Percentiles rank a stretch among this genome's conserved stretches.
Evolutionary conservation across 805 yeast species (phyloP).

Genomic region (Ogataea degrootiae): DNA sequence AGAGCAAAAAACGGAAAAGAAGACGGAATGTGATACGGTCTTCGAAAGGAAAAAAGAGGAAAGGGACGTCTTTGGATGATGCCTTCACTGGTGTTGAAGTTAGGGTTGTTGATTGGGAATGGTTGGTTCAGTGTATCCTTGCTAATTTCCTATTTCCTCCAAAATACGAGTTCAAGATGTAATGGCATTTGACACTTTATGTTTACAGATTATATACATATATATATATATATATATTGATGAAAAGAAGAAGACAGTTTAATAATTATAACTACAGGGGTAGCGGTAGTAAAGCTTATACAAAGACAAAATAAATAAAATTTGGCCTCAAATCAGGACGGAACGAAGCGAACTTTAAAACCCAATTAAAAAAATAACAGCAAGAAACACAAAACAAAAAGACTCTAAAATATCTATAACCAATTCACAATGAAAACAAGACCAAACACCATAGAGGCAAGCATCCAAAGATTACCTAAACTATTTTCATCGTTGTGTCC

Average conservation of each 20-base stretch:
- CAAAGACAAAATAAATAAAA: no score
- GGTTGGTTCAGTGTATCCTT: slow-evolving; percentile 62
- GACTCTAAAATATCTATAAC: not conserved
- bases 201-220: no score
- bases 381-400: not conserved
- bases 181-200: no score
- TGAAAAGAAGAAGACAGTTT: no score
- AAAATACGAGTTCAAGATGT: not conserved
- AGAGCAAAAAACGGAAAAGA: not conserved
- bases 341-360: no score
- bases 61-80: not conserved
- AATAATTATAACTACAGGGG: no score
- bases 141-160: slow-evolving; percentile 14
- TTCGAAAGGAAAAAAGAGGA: not conserved
- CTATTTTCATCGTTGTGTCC: no score
- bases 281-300: no score
- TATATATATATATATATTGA: no score
- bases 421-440: not conserved
- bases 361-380: not conserved
- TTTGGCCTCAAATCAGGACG: no score
- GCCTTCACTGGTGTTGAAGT: slow-evolving; percentile 5
- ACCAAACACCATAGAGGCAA: not conserved
- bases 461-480: not conserved
- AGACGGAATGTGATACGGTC: not conserved
- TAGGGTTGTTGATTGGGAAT: slow-evolving; percentile 52